These are phyloP conservation scores for Penicillium mononematosum DNA, from an alignment of 495 filamentous ascomycete genomes.

Conservation along the genomic window DNA sequence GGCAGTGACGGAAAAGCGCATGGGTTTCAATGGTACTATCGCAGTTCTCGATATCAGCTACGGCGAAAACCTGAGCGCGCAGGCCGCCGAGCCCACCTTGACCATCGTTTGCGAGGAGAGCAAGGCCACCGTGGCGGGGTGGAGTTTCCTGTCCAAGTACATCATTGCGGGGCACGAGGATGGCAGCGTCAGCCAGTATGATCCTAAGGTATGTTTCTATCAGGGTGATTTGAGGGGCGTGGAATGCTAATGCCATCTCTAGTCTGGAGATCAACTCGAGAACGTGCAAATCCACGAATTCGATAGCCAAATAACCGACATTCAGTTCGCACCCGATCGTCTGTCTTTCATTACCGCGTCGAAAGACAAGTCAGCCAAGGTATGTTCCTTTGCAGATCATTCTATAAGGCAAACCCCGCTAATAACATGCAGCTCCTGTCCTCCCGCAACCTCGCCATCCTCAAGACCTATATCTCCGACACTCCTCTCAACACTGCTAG, in stretches of 20 bases:
- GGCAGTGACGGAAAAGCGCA: slow-evolving; percentile 96
- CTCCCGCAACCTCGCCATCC: slow-evolving; percentile 76
- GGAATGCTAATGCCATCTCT: slow-evolving; percentile 19
- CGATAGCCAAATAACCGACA: slow-evolving; percentile 81
- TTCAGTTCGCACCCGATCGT: slow-evolving; percentile 90
- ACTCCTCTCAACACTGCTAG: slow-evolving; percentile 95
- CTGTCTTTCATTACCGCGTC: slow-evolving; percentile 97
- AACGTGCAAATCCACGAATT: slow-evolving; percentile 79
- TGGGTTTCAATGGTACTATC: slow-evolving; percentile 90
- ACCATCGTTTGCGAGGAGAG: slow-evolving; percentile 88
- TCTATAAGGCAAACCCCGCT: slow-evolving; percentile 1
- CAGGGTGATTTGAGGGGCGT: background rate
- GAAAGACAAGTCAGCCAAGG: slow-evolving; percentile 96
- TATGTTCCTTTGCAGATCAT: slow-evolving; percentile 32
- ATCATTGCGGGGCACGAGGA: slow-evolving; percentile 98
- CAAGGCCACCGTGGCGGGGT: slow-evolving; percentile 95
- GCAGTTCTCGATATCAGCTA: slow-evolving; percentile 82
- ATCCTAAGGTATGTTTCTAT: slow-evolving; percentile 70
- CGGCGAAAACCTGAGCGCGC: slow-evolving; percentile 62
- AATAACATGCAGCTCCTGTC: slow-evolving; percentile 63
- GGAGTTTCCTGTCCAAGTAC: slow-evolving; percentile 87
- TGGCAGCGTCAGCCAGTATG: slow-evolving; percentile 89
- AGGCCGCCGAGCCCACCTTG: slow-evolving; percentile 75
- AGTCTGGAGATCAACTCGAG: slow-evolving; percentile 79
- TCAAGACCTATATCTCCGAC: slow-evolving; percentile 89